phyloP scores from a whole-genome alignment of 106 monocot species.

The Amphibolis antarctica region DNA sequence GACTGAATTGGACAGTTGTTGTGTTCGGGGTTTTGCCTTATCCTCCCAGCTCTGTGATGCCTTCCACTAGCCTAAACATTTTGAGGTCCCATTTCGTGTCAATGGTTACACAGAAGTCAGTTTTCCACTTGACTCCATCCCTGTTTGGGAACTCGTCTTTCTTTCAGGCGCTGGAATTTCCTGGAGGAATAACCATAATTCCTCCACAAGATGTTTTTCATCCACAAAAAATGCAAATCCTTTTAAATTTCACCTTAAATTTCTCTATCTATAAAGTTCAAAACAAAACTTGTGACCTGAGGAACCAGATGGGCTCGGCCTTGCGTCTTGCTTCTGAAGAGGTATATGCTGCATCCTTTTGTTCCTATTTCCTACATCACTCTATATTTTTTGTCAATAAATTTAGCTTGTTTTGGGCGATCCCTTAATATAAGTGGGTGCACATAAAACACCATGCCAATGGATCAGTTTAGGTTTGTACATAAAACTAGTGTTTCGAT shows the following conservation, averaged over 20 bases:
- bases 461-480: too few relatives aligned
- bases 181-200: constrained; percentile 75
- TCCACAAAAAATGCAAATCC: constrained; percentile 45
- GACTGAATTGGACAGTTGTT: constrained; percentile 64
- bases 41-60: constrained; percentile 45
- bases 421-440: too few relatives aligned
- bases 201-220: constrained; percentile 69
- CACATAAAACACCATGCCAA: too few relatives aligned
- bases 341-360: constrained; percentile 47
- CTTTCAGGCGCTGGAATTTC: constrained; percentile 72
- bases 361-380: neutral
- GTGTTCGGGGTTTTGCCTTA: constrained; percentile 70
- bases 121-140: constrained; percentile 48
- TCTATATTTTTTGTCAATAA: neutral
- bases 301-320: constrained; percentile 61
- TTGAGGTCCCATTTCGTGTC: constrained; percentile 47
- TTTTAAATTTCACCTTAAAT: constrained; percentile 85
- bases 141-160: constrained; percentile 71
- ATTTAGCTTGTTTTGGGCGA: too few relatives aligned
- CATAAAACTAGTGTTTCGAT: too few relatives aligned
- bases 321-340: constrained; percentile 59
- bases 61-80: constrained; percentile 51
- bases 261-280: constrained; percentile 55
- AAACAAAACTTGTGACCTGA: constrained; percentile 47
- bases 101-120: constrained; percentile 42